Base-by-base conservation (phyloP, 345 rosid genomes). In the Anastatica hierochuntica region DNA sequence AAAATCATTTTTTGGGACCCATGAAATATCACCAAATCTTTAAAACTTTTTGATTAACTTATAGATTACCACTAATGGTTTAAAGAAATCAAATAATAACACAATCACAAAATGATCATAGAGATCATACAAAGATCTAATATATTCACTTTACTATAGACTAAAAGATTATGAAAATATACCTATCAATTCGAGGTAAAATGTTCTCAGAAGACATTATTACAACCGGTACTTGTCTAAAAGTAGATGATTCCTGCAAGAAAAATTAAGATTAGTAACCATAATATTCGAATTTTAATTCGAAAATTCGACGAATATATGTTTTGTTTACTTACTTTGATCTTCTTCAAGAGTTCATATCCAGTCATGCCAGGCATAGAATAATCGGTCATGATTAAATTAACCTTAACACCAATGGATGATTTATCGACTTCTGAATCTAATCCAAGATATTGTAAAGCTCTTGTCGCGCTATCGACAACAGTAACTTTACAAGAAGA, bases 351-450 rank as follows among this genome's bases (percentile, higher is more conserved):
- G 43, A 85, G 82, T 55, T 85, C 95, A 58, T 82, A 85, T 29
- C 95, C 90, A 14, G 80, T 82, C 95, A 85, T 85, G 18, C 90
- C 88, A 0, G 90, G 95, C 95, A 85, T 85, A 0, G 90, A 82
- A 35, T 85, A 85, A 60, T 84, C 94, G 0, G 94, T 84, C 78
- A 84, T 81, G 12, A 84, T 81, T 14, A 84, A 69, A 71, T 85
- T 82, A 60, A 85, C 76, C 66, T 82, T 85, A 74, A 86, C 70
- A 58, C 72, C 82, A 90, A n/a, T 90, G 65, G 6, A 63, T 51
- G n/a, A n/a, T n/a, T n/a, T n/a, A n/a, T n/a, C n/a, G n/a, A n/a
- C n/a, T n/a, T 77, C 78, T 27, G 69, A 83, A 53, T 82, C 95
- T 67, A 85, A 70, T 11, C 95, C 95, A 48, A 85, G 79, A 52